Conservation (phyloP, 306 rosid genomes). For the Cercis canadensis region DNA sequence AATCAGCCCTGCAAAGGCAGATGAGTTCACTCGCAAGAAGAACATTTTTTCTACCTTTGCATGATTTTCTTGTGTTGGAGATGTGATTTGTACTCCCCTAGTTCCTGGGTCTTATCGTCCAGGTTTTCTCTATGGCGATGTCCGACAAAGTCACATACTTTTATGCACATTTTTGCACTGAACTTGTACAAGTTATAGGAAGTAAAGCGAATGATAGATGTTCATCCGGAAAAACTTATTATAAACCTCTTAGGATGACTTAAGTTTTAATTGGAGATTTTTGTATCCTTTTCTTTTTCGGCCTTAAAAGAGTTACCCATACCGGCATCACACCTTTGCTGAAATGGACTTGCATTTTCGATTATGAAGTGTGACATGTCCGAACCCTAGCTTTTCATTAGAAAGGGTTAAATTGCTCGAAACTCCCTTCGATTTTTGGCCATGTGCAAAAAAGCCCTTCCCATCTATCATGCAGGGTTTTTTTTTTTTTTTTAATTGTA, state of each 20-base stretch:
- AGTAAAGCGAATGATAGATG: background rate
- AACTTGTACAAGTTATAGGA: background rate
- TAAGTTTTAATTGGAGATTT: conserved; percentile 9
- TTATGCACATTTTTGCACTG: conserved; percentile 22
- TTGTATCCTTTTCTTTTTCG: too few species aligned
- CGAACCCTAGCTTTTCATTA: too few species aligned
- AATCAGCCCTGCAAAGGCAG: conserved; percentile 81
- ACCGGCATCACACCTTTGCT: too few species aligned
- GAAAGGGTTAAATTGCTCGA: too few species aligned
- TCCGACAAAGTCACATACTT: background rate
- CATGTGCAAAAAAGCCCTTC: too few species aligned
- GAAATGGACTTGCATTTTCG: too few species aligned
- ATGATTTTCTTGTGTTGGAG: conserved; percentile 45
- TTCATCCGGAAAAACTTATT: background rate
- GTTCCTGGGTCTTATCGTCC: conserved; percentile 9
- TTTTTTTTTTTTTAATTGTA: too few species aligned
- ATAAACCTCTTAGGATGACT: background rate
- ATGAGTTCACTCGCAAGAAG: conserved; percentile 86
- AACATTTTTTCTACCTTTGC: conserved; percentile 70
- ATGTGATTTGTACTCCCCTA: too few species aligned
- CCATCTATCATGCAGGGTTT: too few species aligned
- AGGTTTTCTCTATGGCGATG: conserved; percentile 5
- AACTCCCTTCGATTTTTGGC: too few species aligned
- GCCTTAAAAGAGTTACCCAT: too few species aligned
- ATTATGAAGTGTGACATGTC: too few species aligned